phyloP scores from a whole-genome alignment of 2,329 filamentous ascomycete genomes.

The Coniochaeta ligniaria region DNA sequence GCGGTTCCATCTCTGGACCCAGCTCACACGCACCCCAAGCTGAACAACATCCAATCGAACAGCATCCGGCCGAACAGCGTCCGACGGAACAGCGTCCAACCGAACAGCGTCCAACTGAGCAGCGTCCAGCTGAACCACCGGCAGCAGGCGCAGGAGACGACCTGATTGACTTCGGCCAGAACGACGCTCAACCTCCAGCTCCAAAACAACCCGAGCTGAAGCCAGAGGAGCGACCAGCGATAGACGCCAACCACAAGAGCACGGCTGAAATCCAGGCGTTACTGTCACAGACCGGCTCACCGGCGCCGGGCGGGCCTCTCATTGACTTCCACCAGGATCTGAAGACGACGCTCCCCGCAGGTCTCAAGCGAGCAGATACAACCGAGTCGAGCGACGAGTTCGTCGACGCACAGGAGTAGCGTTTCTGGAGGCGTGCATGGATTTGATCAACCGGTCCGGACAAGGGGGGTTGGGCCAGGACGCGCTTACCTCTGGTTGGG shows the following conservation, averaged over 20 bases:
- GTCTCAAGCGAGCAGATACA: conserved; percentile 25
- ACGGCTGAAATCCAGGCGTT: conserved; percentile 33
- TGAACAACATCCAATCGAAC: conserved; percentile 3
- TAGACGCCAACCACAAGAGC: conserved; percentile 15
- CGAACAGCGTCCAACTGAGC: conserved; percentile 4
- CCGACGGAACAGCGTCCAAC: background rate
- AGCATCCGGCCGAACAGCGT: background rate
- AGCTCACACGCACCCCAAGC: conserved; percentile 7
- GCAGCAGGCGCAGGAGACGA: conserved; percentile 23
- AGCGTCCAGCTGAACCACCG: conserved; percentile 5
- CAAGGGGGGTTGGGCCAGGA: background rate
- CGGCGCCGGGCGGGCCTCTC: conserved; percentile 36
- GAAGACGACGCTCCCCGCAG: conserved; percentile 37
- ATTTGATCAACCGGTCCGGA: background rate
- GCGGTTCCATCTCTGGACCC: conserved; percentile 17
- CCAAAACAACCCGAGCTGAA: conserved; percentile 4
- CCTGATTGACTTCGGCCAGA: conserved; percentile 52
- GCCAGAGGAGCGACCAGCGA: conserved; percentile 7
- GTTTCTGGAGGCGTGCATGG: background rate
- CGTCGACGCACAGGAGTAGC: conserved; percentile 27
- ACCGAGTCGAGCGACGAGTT: conserved; percentile 29
- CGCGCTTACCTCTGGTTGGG: background rate
- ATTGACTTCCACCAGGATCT: conserved; percentile 51
- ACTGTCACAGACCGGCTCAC: conserved; percentile 39
- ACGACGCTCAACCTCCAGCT: conserved; percentile 18